phyloP scores from a whole-genome alignment of 257 asterid species.

The Nicotiana paniculata region DNA sequence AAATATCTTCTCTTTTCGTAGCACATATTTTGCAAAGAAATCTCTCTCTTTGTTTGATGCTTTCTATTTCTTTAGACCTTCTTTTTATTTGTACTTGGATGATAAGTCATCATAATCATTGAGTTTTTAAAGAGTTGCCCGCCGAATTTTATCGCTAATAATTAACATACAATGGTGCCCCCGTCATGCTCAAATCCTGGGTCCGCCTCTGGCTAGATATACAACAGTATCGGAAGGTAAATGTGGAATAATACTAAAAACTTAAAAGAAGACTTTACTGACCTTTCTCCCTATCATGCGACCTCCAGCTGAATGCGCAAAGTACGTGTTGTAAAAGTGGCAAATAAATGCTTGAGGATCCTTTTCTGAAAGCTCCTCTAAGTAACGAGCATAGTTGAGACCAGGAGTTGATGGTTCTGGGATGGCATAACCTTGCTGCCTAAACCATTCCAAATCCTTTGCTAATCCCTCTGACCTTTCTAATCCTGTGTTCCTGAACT shows the following conservation, averaged over 20 bases:
- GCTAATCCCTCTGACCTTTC: constrained; percentile 73
- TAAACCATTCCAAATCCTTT: constrained; percentile 88
- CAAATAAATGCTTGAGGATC: constrained; percentile 91
- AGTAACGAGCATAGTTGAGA: constrained; percentile 46
- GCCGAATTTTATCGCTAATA: no score
- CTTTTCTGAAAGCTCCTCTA: constrained; percentile 61
- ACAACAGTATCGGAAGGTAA: neutral
- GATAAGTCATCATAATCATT: no score
- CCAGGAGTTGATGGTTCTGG: constrained; percentile 89
- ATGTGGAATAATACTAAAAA: neutral
- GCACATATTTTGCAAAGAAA: no score
- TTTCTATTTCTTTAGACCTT: no score
- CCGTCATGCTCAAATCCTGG: no score
- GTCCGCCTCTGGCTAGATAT: no score
- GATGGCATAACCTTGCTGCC: constrained; percentile 60
- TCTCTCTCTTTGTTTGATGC: no score
- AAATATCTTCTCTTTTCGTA: no score
- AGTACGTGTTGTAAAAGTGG: constrained; percentile 90
- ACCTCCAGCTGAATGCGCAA: constrained; percentile 98
- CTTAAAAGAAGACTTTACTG: neutral
- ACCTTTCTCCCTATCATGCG: constrained; percentile 98
- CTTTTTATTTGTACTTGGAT: no score
- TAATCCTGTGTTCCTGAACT: constrained; percentile 81
- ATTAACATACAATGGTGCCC: no score
- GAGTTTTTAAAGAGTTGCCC: no score